Conservation (phyloP, 129 eudicot species). For the Flaveria linearis region DNA sequence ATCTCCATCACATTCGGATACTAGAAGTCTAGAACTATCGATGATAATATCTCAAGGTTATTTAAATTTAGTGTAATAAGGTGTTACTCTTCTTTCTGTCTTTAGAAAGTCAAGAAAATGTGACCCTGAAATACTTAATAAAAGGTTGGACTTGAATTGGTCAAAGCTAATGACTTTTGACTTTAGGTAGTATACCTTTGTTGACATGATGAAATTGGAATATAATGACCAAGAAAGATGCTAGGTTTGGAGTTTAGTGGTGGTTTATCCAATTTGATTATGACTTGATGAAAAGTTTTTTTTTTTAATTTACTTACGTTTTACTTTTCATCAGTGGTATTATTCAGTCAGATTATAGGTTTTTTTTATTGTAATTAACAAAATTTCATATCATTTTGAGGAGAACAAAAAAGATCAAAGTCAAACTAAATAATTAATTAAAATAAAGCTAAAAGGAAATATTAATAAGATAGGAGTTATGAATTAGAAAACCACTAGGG, state of each 20-base stretch:
- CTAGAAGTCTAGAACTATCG: slow-evolving; percentile 22
- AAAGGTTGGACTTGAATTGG: slow-evolving; percentile 33
- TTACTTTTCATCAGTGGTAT: no score
- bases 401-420: not conserved
- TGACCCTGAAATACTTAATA: slow-evolving; percentile 13
- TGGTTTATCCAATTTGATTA: no score
- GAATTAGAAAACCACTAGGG: no score
- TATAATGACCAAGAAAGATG: not conserved
- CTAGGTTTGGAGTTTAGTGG: not conserved
- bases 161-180: slow-evolving; percentile 35
- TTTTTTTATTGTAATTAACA: not conserved
- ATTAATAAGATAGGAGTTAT: no score
- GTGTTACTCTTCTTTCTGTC: slow-evolving; percentile 7
- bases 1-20: slow-evolving; percentile 39
- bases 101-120: slow-evolving; percentile 3
- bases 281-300: no score
- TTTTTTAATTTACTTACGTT: no score
- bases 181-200: slow-evolving; percentile 17
- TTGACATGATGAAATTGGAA: not conserved
- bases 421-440: not conserved
- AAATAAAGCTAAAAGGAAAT: no score
- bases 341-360: no score
- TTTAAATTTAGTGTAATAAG: not conserved
- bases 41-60: slow-evolving; percentile 56
- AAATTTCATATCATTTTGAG: not conserved